A percentile compares a stretch with the other conserved stretches of the same genome.
These are phyloP conservation scores for Tetrahymena malaccensis DNA, from an alignment of 73 alveolate species.

Conservation along the genomic window DNA sequence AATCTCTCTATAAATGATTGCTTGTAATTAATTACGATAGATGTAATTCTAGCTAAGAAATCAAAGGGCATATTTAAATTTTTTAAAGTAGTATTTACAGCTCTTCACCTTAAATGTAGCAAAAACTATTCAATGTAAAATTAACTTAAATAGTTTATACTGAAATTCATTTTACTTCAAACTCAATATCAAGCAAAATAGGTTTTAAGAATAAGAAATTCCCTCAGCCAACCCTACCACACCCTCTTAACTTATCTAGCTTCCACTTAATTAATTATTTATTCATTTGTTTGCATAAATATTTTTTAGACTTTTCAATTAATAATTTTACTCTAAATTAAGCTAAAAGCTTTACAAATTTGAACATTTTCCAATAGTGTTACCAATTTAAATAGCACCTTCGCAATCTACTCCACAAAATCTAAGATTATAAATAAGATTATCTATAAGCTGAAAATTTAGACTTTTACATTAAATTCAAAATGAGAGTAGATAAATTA, in stretches of 20 bases:
- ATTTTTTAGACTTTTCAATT: too few species aligned
- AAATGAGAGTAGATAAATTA: not conserved
- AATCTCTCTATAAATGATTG: not conserved
- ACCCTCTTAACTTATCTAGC: not conserved
- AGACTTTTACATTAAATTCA: not conserved
- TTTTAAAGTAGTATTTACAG: not conserved
- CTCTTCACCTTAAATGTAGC: not conserved
- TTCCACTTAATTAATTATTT: not conserved
- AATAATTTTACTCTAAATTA: not conserved
- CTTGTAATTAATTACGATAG: not conserved
- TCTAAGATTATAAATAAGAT: not conserved
- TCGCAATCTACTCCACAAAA: not conserved
- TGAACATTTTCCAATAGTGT: not conserved
- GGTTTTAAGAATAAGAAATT: too few species aligned
- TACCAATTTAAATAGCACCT: not conserved
- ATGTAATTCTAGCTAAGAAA: not conserved
- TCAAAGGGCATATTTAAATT: not conserved
- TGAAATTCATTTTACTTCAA: not conserved
- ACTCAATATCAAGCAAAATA: not conserved
- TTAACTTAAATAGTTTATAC: too few species aligned
- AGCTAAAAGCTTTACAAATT: not conserved
- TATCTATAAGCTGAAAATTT: too few species aligned
- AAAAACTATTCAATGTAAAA: not conserved
- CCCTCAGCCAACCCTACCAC: not conserved
- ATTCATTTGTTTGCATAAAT: too few species aligned